These are phyloP conservation scores for Podospora pseudocomata DNA, from an alignment of 495 filamentous ascomycete genomes.

Conservation along the genomic window DNA sequence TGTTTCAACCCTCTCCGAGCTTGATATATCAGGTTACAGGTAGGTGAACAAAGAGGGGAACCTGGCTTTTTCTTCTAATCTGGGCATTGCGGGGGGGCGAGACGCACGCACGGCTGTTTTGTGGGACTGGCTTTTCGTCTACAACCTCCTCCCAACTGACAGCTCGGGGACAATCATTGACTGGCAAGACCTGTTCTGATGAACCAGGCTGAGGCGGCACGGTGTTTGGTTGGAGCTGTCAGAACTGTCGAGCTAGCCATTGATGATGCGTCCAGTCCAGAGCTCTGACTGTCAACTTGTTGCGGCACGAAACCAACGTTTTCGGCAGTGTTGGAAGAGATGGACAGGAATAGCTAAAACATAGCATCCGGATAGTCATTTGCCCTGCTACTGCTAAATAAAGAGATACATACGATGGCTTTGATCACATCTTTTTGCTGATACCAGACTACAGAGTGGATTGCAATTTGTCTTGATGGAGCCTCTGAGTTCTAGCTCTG, in stretches of 20 bases:
- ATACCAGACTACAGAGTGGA: background rate
- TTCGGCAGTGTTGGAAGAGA: background rate
- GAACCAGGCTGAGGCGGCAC: constrained; percentile 10
- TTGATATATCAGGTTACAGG: background rate
- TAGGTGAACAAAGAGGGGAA: background rate
- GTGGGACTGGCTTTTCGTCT: background rate
- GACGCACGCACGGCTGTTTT: constrained; percentile 12
- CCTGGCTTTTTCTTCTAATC: background rate
- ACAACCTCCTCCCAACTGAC: background rate
- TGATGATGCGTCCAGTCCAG: background rate
- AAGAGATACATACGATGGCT: background rate
- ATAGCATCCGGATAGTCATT: background rate
- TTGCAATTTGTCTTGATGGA: background rate
- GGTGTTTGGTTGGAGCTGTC: constrained; percentile 8
- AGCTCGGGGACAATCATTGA: background rate
- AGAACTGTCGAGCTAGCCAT: background rate
- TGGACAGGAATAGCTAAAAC: background rate
- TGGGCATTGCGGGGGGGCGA: constrained; percentile 7
- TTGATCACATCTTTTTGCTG: background rate
- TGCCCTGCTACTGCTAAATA: background rate
- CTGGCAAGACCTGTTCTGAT: background rate
- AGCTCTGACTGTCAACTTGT: background rate
- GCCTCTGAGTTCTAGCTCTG: background rate
- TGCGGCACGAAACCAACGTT: background rate
- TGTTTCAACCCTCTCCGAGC: background rate